Conservation (phyloP, 179 eudicot species). For the Corrigiola litoralis region DNA sequence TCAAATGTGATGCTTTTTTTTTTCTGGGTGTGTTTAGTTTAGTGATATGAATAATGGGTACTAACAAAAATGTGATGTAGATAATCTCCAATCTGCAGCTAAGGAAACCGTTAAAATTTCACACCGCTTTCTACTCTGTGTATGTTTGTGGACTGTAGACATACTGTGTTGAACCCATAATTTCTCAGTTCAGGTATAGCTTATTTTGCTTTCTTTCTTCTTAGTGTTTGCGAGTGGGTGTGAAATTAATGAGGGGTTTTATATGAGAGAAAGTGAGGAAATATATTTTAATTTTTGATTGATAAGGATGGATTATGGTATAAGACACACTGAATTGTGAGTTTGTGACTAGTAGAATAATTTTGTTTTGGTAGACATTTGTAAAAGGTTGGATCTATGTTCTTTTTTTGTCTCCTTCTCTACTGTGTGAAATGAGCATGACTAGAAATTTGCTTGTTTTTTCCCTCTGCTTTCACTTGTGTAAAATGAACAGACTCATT, state of each 20-base stretch:
- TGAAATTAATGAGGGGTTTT: background rate
- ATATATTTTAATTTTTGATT: too few species aligned
- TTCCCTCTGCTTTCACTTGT: background rate
- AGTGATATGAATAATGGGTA: constrained; percentile 5
- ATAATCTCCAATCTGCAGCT: too few species aligned
- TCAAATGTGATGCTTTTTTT: too few species aligned
- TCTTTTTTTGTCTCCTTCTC: background rate
- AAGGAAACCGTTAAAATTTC: too few species aligned
- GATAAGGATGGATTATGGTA: constrained; percentile 4
- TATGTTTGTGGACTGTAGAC: too few species aligned
- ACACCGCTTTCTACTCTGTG: too few species aligned
- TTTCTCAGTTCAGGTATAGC: too few species aligned
- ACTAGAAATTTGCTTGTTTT: constrained; percentile 9
- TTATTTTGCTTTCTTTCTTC: too few species aligned
- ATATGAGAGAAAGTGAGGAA: background rate
- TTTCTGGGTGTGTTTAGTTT: background rate
- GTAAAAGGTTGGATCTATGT: constrained; percentile 1
- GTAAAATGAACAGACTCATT: too few species aligned
- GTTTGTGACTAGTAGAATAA: background rate
- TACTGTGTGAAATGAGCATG: background rate
- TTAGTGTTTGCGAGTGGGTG: constrained; percentile 10
- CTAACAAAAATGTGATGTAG: constrained; percentile 8
- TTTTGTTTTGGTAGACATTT: constrained; percentile 7
- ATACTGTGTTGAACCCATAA: too few species aligned
- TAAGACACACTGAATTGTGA: background rate